Base-by-base conservation (phyloP, 106 monocot species). In the Acorus calamus region DNA sequence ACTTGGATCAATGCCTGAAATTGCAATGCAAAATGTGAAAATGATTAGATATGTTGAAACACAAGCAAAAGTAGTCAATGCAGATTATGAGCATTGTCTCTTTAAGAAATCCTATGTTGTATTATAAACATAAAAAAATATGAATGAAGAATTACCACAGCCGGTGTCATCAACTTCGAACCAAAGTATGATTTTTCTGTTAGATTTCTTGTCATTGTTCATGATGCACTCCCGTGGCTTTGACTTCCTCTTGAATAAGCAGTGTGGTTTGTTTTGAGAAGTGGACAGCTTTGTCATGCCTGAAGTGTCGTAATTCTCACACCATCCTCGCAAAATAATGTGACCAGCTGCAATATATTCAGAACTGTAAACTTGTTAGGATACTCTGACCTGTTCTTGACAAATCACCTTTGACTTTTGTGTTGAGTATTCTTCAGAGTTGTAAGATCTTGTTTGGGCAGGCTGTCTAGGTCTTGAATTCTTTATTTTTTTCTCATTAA, bases 91-190 rank as follows among this genome's bases (percentile, higher is more conserved):
- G 28, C 28, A 28, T 28, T 9, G 44, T 14, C 7, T 64, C 28
- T 46, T 41, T 46, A 67, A 11, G 0, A 49, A 48, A 57, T 11
- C 28, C 28, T 28, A 28, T 28, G 28, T 28, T 28, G 4, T 8
- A 9, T 44, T 4, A 47, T 46, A 3, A 7, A 14, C 57, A 11
- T 5, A 54, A 4, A 7, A 4, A 46, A 8, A 57, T 55, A 42
- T 66, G 49, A 41, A 8, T 12, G 50, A 62, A 2, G 51, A 12
- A 62, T 68, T 67, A 83, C 83, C 83, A 61, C 67, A 83, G 6
- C 83, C 83, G 49, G 83, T 83, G 67, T 83, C 83, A 74, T 83
- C 83, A 75, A 83, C 75, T 69, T 83, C 83, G 75, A 83, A 83
- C 71, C 75, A 72, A 51, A 83, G 57, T 42, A 71, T 75, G 28